A percentile compares a stretch with the other conserved stretches of the same genome.
Conservation (phyloP, 305 asterid species). For the Solanum chacoense region DNA sequence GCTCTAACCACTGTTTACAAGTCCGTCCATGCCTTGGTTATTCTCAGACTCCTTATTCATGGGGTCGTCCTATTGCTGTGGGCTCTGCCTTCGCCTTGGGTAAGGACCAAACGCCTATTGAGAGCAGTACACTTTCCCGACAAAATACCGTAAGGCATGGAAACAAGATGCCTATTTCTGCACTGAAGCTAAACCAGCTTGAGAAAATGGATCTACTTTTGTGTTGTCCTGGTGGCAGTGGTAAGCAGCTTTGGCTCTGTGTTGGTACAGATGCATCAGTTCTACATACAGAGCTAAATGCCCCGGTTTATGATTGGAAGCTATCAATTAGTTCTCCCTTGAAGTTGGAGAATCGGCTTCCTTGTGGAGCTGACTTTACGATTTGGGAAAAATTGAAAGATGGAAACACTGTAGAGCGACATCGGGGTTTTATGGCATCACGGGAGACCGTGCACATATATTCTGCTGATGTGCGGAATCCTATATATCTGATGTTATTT, state of each 20-base stretch:
- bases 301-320: conserved; percentile 96
- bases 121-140: conserved; percentile 57
- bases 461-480: conserved; percentile 88
- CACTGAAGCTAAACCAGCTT: conserved; percentile 69
- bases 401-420: conserved; percentile 72
- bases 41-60: conserved; percentile 51
- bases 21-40: conserved; percentile 71
- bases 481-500: conserved; percentile 51
- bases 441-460: conserved; percentile 78
- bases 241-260: conserved; percentile 78
- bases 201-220: conserved; percentile 90
- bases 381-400: conserved; percentile 72
- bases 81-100: conserved; percentile 29
- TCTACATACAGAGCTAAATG: conserved; percentile 83
- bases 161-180: conserved; percentile 41
- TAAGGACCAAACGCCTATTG: conserved; percentile 57
- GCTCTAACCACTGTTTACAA: conserved; percentile 63
- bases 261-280: conserved; percentile 86
- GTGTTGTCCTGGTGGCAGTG: conserved; percentile 73
- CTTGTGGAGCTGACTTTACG: conserved; percentile 70
- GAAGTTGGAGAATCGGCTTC: conserved; percentile 95
- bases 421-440: conserved; percentile 64
- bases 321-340: conserved; percentile 83
- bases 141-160: conserved; percentile 58
- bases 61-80: conserved; percentile 75